Percentiles rank a stretch among this genome's conserved stretches.
Conservation (phyloP, 768 basidiomycete genomes). For the Trametes cinnabarina region DNA sequence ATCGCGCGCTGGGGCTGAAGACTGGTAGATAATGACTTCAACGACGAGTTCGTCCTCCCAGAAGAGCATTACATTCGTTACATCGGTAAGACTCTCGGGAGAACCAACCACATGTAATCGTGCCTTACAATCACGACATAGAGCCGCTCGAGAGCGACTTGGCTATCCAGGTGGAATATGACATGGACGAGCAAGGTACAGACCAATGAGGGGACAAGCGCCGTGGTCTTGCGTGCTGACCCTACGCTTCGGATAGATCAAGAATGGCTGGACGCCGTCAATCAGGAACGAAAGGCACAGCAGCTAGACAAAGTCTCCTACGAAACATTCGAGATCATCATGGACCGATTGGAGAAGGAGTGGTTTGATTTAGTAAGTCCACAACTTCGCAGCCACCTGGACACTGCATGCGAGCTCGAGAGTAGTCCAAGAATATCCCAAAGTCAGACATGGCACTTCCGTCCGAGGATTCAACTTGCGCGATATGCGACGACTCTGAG, state of each 20-base stretch:
- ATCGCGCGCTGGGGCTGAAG: neutral
- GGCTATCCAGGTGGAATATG: conserved; percentile 93
- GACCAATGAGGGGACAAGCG: neutral
- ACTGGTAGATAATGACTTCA: conserved; percentile 55
- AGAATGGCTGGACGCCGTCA: conserved; percentile 89
- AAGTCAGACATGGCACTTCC: conserved; percentile 86
- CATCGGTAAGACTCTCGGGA: conserved; percentile 56
- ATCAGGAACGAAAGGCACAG: conserved; percentile 76
- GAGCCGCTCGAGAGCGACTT: conserved; percentile 93
- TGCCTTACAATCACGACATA: conserved; percentile 27
- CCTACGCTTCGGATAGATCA: conserved; percentile 56
- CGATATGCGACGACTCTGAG: conserved; percentile 97
- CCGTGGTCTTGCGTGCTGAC: neutral
- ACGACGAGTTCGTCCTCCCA: conserved; percentile 47
- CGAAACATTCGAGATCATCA: conserved; percentile 92
- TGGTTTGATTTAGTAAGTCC: conserved; percentile 89
- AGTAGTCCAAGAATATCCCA: conserved; percentile 88
- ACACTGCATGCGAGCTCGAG: neutral
- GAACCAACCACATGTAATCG: neutral
- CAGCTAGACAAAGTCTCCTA: conserved; percentile 68
- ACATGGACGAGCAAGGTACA: conserved; percentile 99
- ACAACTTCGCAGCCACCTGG: neutral
- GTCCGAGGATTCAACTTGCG: conserved; percentile 93
- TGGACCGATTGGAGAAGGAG: conserved; percentile 98
- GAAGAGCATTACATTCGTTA: conserved; percentile 90